A percentile compares a stretch with the other conserved stretches of the same genome.
Evolutionary conservation across 2,329 filamentous ascomycete species (phyloP).

Genomic region (Cordyceps sp.): DNA sequence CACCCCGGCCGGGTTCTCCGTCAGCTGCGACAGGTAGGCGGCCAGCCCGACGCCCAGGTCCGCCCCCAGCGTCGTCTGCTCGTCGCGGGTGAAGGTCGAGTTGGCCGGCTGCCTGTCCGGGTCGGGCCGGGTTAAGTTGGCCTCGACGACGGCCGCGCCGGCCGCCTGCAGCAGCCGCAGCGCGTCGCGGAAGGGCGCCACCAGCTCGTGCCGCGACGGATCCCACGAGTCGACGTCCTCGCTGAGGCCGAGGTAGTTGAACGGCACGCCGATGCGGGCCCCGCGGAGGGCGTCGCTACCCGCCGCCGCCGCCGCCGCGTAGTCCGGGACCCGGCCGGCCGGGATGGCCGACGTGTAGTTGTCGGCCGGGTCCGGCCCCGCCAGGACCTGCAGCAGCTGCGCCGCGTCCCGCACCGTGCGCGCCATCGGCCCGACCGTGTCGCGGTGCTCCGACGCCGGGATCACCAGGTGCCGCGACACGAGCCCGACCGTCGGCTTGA

Average conservation of each 20-base stretch:
- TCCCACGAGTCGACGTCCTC: conserved; percentile 4
- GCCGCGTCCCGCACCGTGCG: conserved; percentile 46
- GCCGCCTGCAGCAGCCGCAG: conserved; percentile 31
- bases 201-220: neutral
- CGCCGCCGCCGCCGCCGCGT: conserved; percentile 38
- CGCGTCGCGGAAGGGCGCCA: conserved; percentile 36
- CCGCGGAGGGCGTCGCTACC: conserved; percentile 34
- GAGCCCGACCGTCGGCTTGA: neutral
- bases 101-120: neutral
- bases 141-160: conserved; percentile 42
- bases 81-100: neutral
- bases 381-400: conserved; percentile 42
- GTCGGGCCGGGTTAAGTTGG: no score
- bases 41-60: conserved; percentile 43
- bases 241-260: conserved; percentile 33
- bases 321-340: conserved; percentile 37
- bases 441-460: conserved; percentile 43
- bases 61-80: conserved; percentile 29
- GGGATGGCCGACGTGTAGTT: conserved; percentile 35
- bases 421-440: conserved; percentile 46
- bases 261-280: conserved; percentile 44
- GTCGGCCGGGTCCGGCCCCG: conserved; percentile 38
- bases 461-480: conserved; percentile 11
- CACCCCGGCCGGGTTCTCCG: conserved; percentile 35
- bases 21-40: conserved; percentile 37